Percentiles rank a stretch among this genome's conserved stretches.
phyloP scores from a whole-genome alignment of 768 basidiomycete species.

The Leccinum aurantiacum region DNA sequence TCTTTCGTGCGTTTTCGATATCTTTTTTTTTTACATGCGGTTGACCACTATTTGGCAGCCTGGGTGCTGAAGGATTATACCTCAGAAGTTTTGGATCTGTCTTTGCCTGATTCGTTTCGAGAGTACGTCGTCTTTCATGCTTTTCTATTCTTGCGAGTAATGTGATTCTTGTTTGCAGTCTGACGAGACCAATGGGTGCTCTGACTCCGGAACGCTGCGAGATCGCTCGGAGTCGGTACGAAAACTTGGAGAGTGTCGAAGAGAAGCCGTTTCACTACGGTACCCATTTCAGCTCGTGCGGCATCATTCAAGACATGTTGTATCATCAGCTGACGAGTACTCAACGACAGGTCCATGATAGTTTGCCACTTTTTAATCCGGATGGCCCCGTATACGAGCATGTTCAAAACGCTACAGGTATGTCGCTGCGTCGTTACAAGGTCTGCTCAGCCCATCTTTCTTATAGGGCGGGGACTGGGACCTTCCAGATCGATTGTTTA shows the following conservation, averaged over 20 bases:
- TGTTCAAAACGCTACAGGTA: conserved; percentile 88
- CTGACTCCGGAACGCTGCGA: conserved; percentile 71
- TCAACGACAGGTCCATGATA: conserved; percentile 69
- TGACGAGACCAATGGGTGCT: conserved; percentile 89
- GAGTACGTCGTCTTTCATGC: conserved; percentile 51
- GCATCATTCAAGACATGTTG: neutral
- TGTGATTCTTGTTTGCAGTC: conserved; percentile 39
- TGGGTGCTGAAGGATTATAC: conserved; percentile 90
- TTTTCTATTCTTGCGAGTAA: neutral
- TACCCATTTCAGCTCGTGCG: conserved; percentile 84
- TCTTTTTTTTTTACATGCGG: neutral
- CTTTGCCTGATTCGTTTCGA: conserved; percentile 59
- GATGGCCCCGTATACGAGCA: conserved; percentile 85
- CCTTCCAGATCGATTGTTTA: conserved; percentile 83
- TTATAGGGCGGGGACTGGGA: conserved; percentile 91
- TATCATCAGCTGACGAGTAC: conserved; percentile 2
- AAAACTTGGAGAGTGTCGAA: conserved; percentile 70
- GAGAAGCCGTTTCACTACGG: conserved; percentile 93
- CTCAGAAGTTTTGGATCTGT: conserved; percentile 66
- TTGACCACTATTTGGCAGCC: conserved; percentile 43
- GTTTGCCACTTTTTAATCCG: conserved; percentile 93
- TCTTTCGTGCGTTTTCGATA: conserved; percentile 62
- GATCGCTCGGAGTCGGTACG: conserved; percentile 74
- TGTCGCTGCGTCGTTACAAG: conserved; percentile 7
- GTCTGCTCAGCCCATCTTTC: neutral